Base-by-base conservation (phyloP, 805 yeast genomes). In the Barnettozyma populi region DNA sequence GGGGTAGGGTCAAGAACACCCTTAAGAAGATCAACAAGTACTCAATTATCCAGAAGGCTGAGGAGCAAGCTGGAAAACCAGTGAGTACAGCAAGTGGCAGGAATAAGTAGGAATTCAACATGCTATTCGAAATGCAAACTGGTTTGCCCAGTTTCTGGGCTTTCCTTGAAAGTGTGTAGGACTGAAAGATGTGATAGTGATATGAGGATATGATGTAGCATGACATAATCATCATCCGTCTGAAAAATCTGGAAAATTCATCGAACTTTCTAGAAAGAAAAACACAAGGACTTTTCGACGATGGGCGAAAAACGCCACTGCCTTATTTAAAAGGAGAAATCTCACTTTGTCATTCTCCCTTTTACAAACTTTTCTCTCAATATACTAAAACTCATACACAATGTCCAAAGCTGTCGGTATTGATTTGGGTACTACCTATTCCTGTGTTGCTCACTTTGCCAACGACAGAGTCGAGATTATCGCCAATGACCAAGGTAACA, bases 401-500 rank as follows among this genome's bases (percentile, higher is more conserved):
- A 52, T 52, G 54, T 52, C 54, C 13, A 52, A 52, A 52, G 54
- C 54, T 45, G 52, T 52, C 45, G 54, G 90, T 71, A 84, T 84
- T 65, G 90, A 84, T 73, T 80, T 84, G 71, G 90, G 90, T 74
- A 84, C 90, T 51, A 89, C 96, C 51, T 89, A 88, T 75, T 89
- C 96, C 43, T 90, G 97, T 82, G 97, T 90, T 55, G 96, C 96
- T 64, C 95, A 88, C 65, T 88, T 89, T 76, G 77, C 89, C 61
- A 86, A 86, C 66, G 95, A 92, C 61, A 78, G 86, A 65, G 97
- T 90, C 44, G 97, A 90, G 72, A 90, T 90, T 70, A 86, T 90
- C 66, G 96, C 97, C 65, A 90, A 90, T 69, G 97, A 90, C 71
- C 97, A 90, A 77, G 97, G 97, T 82, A 90, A 90, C 80, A 88